phyloP scores from a whole-genome alignment of 805 yeast species.

The Wickerhamiella dianesei region DNA sequence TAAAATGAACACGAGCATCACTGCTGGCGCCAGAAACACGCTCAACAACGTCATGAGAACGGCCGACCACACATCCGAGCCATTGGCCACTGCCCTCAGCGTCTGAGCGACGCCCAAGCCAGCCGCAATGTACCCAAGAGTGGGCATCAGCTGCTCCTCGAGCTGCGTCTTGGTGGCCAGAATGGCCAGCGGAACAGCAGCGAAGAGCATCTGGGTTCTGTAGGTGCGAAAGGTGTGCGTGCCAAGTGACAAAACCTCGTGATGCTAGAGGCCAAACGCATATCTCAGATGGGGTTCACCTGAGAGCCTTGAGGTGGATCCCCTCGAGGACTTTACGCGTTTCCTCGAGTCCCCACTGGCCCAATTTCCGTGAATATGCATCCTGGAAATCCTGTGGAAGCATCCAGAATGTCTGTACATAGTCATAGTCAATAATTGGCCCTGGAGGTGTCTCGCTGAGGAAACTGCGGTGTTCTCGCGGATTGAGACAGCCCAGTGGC shows the following conservation, averaged over 20 bases:
- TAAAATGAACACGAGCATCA: conserved; percentile 33
- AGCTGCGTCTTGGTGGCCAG: conserved; percentile 13
- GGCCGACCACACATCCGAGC: conserved; percentile 18
- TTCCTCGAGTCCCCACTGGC: conserved; percentile 20
- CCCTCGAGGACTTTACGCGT: conserved; percentile 12
- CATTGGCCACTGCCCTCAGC: conserved; percentile 5
- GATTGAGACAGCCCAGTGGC: conserved; percentile 70
- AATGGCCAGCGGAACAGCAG: conserved; percentile 10
- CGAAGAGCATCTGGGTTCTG: conserved; percentile 11
- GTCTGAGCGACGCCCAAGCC: conserved; percentile 6
- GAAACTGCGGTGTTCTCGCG: conserved; percentile 28
- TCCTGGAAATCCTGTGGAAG: conserved; percentile 18
- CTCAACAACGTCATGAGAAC: conserved; percentile 22
- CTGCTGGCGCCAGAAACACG: conserved; percentile 21
- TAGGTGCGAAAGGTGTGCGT: neutral
- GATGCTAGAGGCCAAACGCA: neutral
- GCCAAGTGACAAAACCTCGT: too few relatives aligned
- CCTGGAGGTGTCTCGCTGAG: conserved; percentile 10
- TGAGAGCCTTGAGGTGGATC: neutral
- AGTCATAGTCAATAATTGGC: conserved; percentile 20
- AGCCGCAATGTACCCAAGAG: conserved; percentile 6
- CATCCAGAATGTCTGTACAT: conserved; percentile 19
- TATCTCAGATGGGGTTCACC: neutral
- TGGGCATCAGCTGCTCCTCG: conserved; percentile 4
- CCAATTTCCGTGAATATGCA: conserved; percentile 21